Percentiles rank a stretch among this genome's conserved stretches.
Evolutionary conservation across 2,329 filamentous ascomycete genomes (phyloP).

Genomic region (Neofusicoccum kwambonambiense): DNA sequence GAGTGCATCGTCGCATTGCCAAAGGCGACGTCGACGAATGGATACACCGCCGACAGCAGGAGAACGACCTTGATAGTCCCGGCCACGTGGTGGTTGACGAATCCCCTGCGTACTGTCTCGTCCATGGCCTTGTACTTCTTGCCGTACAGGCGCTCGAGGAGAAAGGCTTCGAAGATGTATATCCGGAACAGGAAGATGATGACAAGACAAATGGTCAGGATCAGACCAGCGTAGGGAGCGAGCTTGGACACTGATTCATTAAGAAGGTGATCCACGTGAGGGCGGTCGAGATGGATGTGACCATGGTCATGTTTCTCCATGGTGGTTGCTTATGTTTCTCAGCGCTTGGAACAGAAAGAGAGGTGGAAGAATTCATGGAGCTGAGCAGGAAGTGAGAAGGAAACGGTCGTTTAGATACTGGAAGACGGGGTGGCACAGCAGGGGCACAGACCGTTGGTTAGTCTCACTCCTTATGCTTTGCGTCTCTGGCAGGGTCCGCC

Average conservation of each 20-base stretch:
- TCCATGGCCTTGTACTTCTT: slow-evolving; percentile 36
- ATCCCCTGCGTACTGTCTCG: slow-evolving; percentile 39
- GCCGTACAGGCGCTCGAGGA: slow-evolving; percentile 38
- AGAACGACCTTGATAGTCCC: slow-evolving; percentile 43
- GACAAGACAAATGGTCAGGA: slow-evolving; percentile 24
- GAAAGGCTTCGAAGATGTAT: slow-evolving; percentile 42
- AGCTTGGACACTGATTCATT: slow-evolving; percentile 21
- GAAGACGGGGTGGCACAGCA: too few species aligned
- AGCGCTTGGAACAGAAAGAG: too few species aligned
- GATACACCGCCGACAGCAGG: slow-evolving; percentile 41
- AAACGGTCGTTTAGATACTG: too few species aligned
- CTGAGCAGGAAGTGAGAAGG: too few species aligned
- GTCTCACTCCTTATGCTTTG: too few species aligned
- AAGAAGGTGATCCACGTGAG: background rate
- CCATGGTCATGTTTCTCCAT: background rate
- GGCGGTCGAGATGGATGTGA: background rate
- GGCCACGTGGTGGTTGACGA: slow-evolving; percentile 50
- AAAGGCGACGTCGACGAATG: slow-evolving; percentile 42
- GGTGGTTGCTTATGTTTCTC: background rate
- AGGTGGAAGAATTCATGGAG: too few species aligned
- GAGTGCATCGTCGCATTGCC: slow-evolving; percentile 33
- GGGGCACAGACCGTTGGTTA: too few species aligned
- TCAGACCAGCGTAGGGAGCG: slow-evolving; percentile 25
- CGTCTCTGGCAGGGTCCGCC: too few species aligned
- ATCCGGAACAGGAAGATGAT: slow-evolving; percentile 23